phyloP scores from a whole-genome alignment of 257 asterid species.

The Solanum appendiculatum region DNA sequence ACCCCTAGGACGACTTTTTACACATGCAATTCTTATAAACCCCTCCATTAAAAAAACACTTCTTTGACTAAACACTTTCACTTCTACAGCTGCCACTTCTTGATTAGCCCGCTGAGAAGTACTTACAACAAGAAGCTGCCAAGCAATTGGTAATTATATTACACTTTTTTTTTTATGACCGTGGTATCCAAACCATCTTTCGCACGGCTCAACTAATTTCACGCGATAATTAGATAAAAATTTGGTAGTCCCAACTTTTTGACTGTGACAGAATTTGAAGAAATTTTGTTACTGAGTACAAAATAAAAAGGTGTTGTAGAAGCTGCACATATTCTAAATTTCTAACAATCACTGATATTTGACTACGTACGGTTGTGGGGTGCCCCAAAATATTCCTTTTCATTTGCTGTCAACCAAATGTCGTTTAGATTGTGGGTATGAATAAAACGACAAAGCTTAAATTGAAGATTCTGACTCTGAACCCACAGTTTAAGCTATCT shows the following conservation, averaged over 20 bases:
- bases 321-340: background rate
- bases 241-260: background rate
- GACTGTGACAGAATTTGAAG: background rate
- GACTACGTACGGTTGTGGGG: slow-evolving; percentile 13
- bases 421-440: slow-evolving; percentile 17
- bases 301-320: background rate
- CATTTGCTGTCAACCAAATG: slow-evolving; percentile 26
- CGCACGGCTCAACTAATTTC: no score
- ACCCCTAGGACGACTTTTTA: background rate
- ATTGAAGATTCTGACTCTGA: slow-evolving; percentile 11
- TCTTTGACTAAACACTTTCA: background rate
- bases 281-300: background rate
- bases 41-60: background rate
- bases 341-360: background rate
- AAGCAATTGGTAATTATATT: background rate
- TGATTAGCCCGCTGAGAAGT: background rate
- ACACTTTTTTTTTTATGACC: background rate
- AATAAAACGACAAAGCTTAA: slow-evolving; percentile 20
- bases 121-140: background rate
- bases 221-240: background rate
- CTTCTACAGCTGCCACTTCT: background rate
- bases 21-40: background rate
- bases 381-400: slow-evolving; percentile 22
- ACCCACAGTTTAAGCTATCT: background rate
- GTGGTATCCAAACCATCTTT: no score